These are phyloP conservation scores for Chlamydomonas schloesseri DNA, from an alignment of 139 green algal species.

Conservation along the genomic window DNA sequence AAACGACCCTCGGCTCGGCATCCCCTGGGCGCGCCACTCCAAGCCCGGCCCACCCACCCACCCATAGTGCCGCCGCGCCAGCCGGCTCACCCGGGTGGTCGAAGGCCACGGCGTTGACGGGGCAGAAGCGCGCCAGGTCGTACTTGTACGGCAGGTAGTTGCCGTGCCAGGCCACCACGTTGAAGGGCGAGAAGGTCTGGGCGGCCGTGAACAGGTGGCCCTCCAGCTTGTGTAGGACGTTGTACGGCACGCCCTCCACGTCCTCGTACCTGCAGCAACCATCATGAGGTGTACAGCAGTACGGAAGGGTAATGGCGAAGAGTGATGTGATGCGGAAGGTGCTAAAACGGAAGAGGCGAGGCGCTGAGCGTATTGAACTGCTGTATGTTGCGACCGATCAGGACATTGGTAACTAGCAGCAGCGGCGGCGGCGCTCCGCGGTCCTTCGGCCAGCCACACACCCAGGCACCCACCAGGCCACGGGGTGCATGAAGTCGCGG, in stretches of 20 bases:
- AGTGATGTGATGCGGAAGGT: too few species aligned
- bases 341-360: too few species aligned
- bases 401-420: too few species aligned
- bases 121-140: constrained; percentile 80
- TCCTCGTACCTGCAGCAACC: background rate
- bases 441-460: too few species aligned
- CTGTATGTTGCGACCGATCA: too few species aligned
- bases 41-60: background rate
- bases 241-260: constrained; percentile 33
- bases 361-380: too few species aligned
- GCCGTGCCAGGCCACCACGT: constrained; percentile 92
- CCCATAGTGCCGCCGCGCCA: background rate
- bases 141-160: constrained; percentile 89
- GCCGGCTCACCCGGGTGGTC: constrained; percentile 73
- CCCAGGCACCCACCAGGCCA: constrained; percentile 60
- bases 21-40: background rate
- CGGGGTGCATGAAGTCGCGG: constrained; percentile 89
- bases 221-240: constrained; percentile 88
- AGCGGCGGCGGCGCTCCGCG: too few species aligned
- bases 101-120: constrained; percentile 80
- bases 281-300: background rate
- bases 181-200: constrained; percentile 94
- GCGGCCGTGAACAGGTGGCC: constrained; percentile 84
- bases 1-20: too few species aligned
- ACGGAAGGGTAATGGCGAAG: background rate